These are phyloP conservation scores for Drechslerella coelobrocha DNA, from an alignment of 2,329 filamentous ascomycete genomes.

Conservation along the genomic window DNA sequence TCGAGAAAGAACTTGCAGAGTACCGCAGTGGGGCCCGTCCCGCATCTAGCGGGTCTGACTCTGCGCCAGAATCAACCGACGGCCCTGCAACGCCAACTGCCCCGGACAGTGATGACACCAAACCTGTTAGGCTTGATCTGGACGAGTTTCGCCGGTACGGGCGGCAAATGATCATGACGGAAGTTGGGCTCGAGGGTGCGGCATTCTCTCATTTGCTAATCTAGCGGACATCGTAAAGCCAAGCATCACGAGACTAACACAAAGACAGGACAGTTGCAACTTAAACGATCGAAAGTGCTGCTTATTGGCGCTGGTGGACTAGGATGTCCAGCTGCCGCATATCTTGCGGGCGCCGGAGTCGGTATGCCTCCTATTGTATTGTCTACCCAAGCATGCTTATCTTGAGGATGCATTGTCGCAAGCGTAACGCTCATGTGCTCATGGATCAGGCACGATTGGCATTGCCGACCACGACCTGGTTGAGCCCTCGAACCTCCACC, in stretches of 20 bases:
- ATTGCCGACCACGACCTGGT: conserved; percentile 87
- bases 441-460: conserved; percentile 70
- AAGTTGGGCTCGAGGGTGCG: conserved; percentile 75
- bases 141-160: conserved; percentile 88
- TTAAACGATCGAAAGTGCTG: conserved; percentile 74
- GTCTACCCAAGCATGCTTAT: neutral
- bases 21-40: conserved; percentile 23
- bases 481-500: conserved; percentile 88
- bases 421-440: neutral
- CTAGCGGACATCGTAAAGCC: conserved; percentile 5
- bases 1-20: conserved; percentile 62
- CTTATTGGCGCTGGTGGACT: conserved; percentile 87
- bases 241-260: conserved; percentile 9
- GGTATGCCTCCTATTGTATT: conserved; percentile 1
- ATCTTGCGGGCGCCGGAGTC: conserved; percentile 86
- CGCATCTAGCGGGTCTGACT: conserved; percentile 10
- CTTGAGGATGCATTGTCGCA: neutral
- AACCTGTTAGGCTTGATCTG: conserved; percentile 62
- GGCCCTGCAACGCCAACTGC: conserved; percentile 49
- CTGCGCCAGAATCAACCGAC: conserved; percentile 61
- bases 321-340: conserved; percentile 90
- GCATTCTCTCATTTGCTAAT: conserved; percentile 41
- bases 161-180: conserved; percentile 85
- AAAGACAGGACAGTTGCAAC: conserved; percentile 72
- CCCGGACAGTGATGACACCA: conserved; percentile 51